Conservation (phyloP, 176 grass and related monocot genomes). For the Thalia dealbata region DNA sequence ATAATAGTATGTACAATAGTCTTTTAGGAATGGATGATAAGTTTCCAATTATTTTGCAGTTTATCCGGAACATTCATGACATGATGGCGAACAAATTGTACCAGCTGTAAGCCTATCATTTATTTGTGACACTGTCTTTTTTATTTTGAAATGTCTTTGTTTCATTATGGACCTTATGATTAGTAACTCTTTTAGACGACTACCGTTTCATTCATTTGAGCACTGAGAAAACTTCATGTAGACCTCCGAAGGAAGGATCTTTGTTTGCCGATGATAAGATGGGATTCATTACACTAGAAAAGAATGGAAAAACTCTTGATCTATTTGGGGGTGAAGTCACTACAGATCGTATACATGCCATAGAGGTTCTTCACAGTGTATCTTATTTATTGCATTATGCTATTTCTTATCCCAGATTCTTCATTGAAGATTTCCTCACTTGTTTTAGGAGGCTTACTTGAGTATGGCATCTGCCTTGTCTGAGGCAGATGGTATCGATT, state of each 20-base stretch:
- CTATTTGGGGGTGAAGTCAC: constrained; percentile 63
- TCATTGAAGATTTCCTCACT: neutral
- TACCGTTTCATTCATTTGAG: constrained; percentile 7
- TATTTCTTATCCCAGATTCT: constrained; percentile 1
- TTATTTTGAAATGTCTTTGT: neutral
- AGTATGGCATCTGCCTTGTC: constrained; percentile 93
- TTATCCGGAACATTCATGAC: constrained; percentile 82
- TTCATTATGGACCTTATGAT: constrained; percentile 1
- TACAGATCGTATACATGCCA: constrained; percentile 73
- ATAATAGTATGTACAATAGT: too few species aligned
- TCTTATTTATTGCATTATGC: constrained; percentile 14
- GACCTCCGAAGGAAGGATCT: constrained; percentile 41
- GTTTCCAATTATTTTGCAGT: constrained; percentile 44
- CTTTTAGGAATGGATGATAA: neutral
- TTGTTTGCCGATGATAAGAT: constrained; percentile 32
- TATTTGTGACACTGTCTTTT: neutral
- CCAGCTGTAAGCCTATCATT: constrained; percentile 47
- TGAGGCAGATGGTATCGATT: constrained; percentile 95
- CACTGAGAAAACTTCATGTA: constrained; percentile 18
- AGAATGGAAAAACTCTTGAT: constrained; percentile 75
- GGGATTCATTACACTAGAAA: constrained; percentile 71
- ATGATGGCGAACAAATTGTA: constrained; percentile 84
- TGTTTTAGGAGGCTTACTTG: constrained; percentile 61
- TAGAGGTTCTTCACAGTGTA: constrained; percentile 49
- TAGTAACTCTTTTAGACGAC: constrained; percentile 11